phyloP scores from a whole-genome alignment of 345 rosid species.

The Pistacia atlantica region DNA sequence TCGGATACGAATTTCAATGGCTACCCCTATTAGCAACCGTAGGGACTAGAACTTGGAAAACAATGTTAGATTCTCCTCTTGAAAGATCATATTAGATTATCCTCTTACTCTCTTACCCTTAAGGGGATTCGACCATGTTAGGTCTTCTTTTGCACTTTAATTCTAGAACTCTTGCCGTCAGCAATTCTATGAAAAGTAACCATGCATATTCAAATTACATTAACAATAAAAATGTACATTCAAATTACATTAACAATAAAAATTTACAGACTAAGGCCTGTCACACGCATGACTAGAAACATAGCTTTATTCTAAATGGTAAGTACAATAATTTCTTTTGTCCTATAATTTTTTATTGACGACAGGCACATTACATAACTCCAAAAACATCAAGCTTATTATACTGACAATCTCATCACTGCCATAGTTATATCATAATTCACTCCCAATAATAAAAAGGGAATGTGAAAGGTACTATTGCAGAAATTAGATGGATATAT shows the following conservation, averaged over 20 bases:
- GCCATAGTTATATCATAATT: slow-evolving; percentile 3
- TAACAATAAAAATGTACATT: background rate
- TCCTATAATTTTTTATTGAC: background rate
- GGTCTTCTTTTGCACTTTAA: no score
- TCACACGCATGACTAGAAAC: background rate
- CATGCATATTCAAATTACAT: background rate
- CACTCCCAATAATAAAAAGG: background rate
- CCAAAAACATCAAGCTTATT: background rate
- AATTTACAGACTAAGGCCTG: background rate
- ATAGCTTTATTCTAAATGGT: background rate
- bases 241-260: background rate
- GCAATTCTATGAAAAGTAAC: background rate
- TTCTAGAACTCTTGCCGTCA: no score
- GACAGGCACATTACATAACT: background rate
- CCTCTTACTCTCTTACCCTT: no score
- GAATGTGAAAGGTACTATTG: slow-evolving; percentile 3
- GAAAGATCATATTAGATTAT: no score
- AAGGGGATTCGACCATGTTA: no score
- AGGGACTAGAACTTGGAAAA: no score
- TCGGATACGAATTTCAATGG: no score
- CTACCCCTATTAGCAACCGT: no score
- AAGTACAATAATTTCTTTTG: slow-evolving; percentile 1
- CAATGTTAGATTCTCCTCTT: no score
- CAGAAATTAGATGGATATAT: background rate
- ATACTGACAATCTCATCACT: background rate